These are phyloP conservation scores for Termitomyces sp. DNA, from an alignment of 768 basidiomycete species.

Conservation along the genomic window DNA sequence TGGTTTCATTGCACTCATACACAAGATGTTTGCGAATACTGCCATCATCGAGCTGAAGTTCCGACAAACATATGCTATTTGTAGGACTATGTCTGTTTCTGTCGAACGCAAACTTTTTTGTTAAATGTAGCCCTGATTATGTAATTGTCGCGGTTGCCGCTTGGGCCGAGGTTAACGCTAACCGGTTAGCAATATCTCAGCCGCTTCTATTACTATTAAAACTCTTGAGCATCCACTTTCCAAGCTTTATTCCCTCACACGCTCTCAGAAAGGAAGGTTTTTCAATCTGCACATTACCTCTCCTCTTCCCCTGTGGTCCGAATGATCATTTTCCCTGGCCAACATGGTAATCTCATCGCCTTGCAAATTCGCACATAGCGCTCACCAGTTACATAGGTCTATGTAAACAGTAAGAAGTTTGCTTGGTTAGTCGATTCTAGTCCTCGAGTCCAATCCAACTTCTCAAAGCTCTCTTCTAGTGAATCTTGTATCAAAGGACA, in stretches of 20 bases:
- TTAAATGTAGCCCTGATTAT: neutral
- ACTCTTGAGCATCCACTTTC: neutral
- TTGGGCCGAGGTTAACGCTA: neutral
- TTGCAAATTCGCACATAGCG: neutral
- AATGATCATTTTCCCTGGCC: neutral
- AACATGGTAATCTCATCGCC: constrained; percentile 9
- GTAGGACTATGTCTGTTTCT: too few relatives aligned
- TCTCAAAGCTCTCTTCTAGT: constrained; percentile 30
- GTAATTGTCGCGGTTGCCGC: neutral
- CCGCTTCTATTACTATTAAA: neutral
- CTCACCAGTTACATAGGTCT: constrained; percentile 40
- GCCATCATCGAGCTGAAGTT: neutral
- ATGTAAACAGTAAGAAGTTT: constrained; percentile 68
- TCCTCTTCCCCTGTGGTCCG: neutral
- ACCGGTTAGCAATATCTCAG: neutral
- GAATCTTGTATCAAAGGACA: constrained; percentile 95
- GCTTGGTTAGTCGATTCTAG: constrained; percentile 53
- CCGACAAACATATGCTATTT: neutral
- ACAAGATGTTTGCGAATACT: neutral
- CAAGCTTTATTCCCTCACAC: neutral
- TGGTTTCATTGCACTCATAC: too few relatives aligned
- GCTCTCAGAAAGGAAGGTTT: neutral
- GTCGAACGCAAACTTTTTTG: too few relatives aligned
- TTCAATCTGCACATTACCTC: neutral
- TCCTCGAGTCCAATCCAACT: constrained; percentile 4